Evolutionary conservation across 257 asterid species (phyloP).

Genomic region (Nyctanthes arbortristis): DNA sequence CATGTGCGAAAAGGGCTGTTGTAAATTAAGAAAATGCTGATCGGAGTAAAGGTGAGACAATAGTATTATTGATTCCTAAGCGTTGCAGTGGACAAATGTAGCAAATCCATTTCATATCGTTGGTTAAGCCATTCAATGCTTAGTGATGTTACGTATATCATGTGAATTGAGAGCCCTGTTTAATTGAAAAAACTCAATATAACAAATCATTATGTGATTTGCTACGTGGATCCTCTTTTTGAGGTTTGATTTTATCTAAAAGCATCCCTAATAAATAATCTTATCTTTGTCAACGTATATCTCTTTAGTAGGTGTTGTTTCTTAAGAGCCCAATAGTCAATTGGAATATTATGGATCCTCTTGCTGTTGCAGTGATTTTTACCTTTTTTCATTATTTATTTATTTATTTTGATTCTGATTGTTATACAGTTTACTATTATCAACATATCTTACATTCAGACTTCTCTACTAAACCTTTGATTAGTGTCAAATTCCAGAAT

Average conservation of each 20-base stretch:
- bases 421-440: too few species aligned
- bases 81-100: not conserved
- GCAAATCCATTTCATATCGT: not conserved
- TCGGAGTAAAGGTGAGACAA: not conserved
- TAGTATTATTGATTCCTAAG: not conserved
- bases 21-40: not conserved
- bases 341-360: not conserved
- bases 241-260: not conserved
- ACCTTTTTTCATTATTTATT: too few species aligned
- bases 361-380: not conserved
- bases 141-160: not conserved
- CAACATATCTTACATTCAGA: too few species aligned
- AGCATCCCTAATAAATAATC: not conserved
- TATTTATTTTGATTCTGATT: too few species aligned
- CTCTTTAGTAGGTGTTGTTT: not conserved
- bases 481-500: not conserved
- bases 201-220: not conserved
- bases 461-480: not conserved
- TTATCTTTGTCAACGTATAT: not conserved
- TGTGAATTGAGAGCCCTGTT: not conserved
- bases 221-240: not conserved
- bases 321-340: not conserved
- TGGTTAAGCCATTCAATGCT: slow-evolving; percentile 3
- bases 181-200: not conserved
- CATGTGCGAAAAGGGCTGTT: not conserved